Base-by-base conservation (phyloP, 306 rosid species). In the Arachis stenosperma region DNA sequence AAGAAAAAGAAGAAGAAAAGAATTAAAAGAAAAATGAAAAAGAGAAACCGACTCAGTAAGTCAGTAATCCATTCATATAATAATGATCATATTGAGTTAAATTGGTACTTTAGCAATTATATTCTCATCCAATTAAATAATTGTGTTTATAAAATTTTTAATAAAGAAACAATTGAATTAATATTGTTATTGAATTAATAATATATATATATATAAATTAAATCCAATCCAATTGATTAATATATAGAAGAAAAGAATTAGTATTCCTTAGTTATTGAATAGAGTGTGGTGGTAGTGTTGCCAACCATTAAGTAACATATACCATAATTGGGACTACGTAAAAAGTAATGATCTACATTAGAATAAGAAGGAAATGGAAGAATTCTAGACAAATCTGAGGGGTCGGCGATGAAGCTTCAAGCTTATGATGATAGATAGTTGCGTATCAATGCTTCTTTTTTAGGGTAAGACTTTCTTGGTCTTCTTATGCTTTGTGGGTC, bases 381-480 rank as follows among this genome's bases (percentile, higher is more conserved):
- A 68, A 67, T 66, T 75, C 55, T 39, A 59, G 63, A 39, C 63
- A 17, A 75, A 67, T 67, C 59, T 54, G 67, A 33, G 8, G 6
- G 44, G 46, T 58, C 7, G 53, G 50, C 40, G 74, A 22, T 12
- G 52, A 39, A 12, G 52, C 7, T 29, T 43, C n/a, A 39, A 12
- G 52, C 7, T 29, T 43, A 61, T 61, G 51, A 61, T 61, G 51
- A 66, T 1, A 39, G 47, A 37, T 37, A 22, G 69, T 59, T 60
- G 46, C 56, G 80, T 68, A 75, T 11, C 52, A 39, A 12, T 50
- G 47, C 55, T 76, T 67, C 62, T 17, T 13, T 51, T 67, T 69
- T 68, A 58, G 69, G 75, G 63, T 60, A 59, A 50, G 7, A 48
- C 12, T 6, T 50, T 59, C 8, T 40, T 76, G 37, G 37, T 67